Conservation (phyloP, 2,329 filamentous ascomycete species). For the Phoma sp. region DNA sequence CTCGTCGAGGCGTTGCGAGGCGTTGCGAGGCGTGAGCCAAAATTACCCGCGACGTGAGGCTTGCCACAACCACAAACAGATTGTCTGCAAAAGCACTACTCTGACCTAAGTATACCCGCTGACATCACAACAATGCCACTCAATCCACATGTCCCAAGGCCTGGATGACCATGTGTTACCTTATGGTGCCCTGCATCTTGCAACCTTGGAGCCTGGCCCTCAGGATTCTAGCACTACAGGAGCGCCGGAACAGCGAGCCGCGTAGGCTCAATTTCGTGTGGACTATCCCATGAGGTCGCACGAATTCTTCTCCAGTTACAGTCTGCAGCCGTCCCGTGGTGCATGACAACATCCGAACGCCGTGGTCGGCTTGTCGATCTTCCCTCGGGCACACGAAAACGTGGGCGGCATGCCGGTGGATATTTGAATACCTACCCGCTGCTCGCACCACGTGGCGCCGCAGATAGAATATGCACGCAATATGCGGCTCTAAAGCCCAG, state of each 20-base stretch:
- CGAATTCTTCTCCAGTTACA: background rate
- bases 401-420: conserved; percentile 1
- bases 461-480: conserved; percentile 8
- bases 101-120: background rate
- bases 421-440: background rate
- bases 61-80: background rate
- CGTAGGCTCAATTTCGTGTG: background rate
- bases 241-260: too few species aligned
- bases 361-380: background rate
- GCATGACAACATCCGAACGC: background rate
- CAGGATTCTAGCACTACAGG: conserved; percentile 1
- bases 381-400: conserved; percentile 2
- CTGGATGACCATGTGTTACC: background rate
- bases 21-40: background rate
- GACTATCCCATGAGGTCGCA: background rate
- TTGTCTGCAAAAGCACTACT: background rate
- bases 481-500: conserved; percentile 7
- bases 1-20: background rate
- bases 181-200: conserved; percentile 6
- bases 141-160: background rate
- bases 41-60: background rate
- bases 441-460: conserved; percentile 4
- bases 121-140: background rate
- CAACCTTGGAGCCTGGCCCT: conserved; percentile 3
- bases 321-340: background rate